Percentiles rank a stretch among this genome's conserved stretches.
phyloP scores from a whole-genome alignment of 129 eudicot genomes.

The Flaveria robusta region DNA sequence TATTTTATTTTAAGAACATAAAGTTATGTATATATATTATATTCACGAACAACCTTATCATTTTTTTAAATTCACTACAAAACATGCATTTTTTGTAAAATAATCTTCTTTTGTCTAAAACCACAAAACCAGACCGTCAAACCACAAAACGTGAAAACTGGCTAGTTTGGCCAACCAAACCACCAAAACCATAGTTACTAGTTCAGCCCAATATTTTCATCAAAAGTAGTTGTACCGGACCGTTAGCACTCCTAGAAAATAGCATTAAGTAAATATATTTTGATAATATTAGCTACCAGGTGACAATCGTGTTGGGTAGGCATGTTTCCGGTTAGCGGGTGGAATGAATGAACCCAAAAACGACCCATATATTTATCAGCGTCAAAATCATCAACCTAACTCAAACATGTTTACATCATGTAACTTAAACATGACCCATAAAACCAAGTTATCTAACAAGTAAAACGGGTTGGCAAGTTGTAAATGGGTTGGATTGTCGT shows the following conservation, averaged over 20 bases:
- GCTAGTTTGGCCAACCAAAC: too few species aligned
- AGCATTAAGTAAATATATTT: background rate
- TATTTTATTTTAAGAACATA: too few species aligned
- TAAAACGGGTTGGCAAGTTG: background rate
- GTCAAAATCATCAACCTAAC: background rate
- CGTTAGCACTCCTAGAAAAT: background rate
- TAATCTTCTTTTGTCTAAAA: too few species aligned
- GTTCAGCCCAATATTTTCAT: too few species aligned
- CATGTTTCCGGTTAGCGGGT: background rate
- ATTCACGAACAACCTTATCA: too few species aligned
- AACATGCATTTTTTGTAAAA: too few species aligned
- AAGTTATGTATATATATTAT: too few species aligned
- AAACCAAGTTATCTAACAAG: background rate
- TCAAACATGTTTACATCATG: background rate
- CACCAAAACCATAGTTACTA: too few species aligned
- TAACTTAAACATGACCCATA: background rate
- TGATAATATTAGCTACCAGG: background rate
- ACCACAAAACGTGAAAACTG: too few species aligned
- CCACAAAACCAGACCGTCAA: too few species aligned
- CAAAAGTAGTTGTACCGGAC: too few species aligned
- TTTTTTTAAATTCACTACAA: too few species aligned
- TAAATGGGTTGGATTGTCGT: background rate
- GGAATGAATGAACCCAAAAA: background rate
- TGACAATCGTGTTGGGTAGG: background rate
- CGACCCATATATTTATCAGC: background rate